Conservation (phyloP, 2,329 filamentous ascomycete species). For the Beauveria sp. region DNA sequence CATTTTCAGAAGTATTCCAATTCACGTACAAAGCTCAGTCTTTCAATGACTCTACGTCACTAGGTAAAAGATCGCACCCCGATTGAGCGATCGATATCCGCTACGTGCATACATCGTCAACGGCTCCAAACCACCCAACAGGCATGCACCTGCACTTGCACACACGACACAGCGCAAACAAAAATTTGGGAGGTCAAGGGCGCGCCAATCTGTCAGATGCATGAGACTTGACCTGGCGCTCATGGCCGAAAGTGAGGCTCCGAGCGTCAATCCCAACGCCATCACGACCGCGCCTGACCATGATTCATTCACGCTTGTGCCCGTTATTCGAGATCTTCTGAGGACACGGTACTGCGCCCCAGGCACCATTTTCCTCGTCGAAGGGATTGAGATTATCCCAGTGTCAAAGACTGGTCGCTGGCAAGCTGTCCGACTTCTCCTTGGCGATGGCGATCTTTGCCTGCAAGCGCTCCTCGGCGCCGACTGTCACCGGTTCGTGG, state of each 20-base stretch:
- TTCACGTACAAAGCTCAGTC: background rate
- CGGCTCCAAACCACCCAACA: background rate
- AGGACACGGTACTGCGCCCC: conserved; percentile 40
- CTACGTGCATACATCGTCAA: conserved; percentile 5
- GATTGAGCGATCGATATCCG: background rate
- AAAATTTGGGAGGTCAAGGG: background rate
- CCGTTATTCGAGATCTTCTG: conserved; percentile 41
- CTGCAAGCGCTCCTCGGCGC: conserved; percentile 43
- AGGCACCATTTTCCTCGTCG: conserved; percentile 43
- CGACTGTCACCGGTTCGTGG: conserved; percentile 41
- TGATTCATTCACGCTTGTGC: conserved; percentile 23
- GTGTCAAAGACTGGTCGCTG: conserved; percentile 29
- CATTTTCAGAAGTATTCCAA: conserved; percentile 24
- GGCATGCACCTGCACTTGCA: background rate
- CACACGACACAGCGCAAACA: background rate
- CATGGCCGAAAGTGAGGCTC: conserved; percentile 16
- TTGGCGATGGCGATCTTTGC: conserved; percentile 46
- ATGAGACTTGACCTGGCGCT: background rate
- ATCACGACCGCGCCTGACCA: conserved; percentile 17
- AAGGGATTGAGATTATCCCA: conserved; percentile 32
- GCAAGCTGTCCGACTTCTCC: conserved; percentile 39
- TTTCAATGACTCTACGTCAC: background rate
- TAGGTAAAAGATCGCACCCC: background rate
- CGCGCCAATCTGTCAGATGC: background rate
- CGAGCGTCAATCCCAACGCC: conserved; percentile 20